Evolutionary conservation across 1,284 basidiomycete species (phyloP).

Genomic region (Psilocybe mexicana): DNA sequence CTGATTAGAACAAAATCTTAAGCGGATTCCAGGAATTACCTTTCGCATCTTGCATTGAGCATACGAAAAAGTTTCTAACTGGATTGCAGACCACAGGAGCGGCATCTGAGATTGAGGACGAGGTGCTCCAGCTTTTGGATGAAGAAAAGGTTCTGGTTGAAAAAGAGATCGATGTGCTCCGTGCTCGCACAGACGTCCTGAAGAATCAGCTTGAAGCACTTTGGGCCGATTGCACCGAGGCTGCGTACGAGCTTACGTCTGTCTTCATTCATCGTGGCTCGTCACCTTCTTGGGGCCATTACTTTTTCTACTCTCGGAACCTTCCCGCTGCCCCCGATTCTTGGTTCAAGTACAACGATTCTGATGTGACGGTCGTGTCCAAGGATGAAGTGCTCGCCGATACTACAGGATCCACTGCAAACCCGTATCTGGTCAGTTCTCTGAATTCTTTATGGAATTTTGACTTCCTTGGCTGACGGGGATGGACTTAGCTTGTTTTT

Average conservation of each 20-base stretch:
- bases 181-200: slow-evolving; percentile 52
- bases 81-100: slow-evolving; percentile 35
- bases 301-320: slow-evolving; percentile 87
- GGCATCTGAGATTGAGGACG: slow-evolving; percentile 53
- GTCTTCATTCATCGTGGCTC: slow-evolving; percentile 96
- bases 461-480: slow-evolving; percentile 8
- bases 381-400: slow-evolving; percentile 79
- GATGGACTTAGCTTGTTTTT: slow-evolving; percentile 66
- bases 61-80: slow-evolving; percentile 56
- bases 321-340: slow-evolving; percentile 73
- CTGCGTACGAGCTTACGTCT: slow-evolving; percentile 89
- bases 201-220: slow-evolving; percentile 75
- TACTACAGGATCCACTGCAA: slow-evolving; percentile 79
- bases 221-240: slow-evolving; percentile 72
- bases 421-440: slow-evolving; percentile 74
- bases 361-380: slow-evolving; percentile 71
- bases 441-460: not conserved
- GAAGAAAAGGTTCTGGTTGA: slow-evolving; percentile 55
- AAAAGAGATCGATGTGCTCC: slow-evolving; percentile 63
- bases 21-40: slow-evolving; percentile 50
- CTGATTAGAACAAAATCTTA: not conserved
- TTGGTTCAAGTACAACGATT: slow-evolving; percentile 97
- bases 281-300: slow-evolving; percentile 83
- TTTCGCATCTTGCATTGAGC: slow-evolving; percentile 52
- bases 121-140: slow-evolving; percentile 50